These are phyloP conservation scores for Papiliotrema laurentii DNA, from an alignment of 1,284 basidiomycete genomes.

Conservation along the genomic window DNA sequence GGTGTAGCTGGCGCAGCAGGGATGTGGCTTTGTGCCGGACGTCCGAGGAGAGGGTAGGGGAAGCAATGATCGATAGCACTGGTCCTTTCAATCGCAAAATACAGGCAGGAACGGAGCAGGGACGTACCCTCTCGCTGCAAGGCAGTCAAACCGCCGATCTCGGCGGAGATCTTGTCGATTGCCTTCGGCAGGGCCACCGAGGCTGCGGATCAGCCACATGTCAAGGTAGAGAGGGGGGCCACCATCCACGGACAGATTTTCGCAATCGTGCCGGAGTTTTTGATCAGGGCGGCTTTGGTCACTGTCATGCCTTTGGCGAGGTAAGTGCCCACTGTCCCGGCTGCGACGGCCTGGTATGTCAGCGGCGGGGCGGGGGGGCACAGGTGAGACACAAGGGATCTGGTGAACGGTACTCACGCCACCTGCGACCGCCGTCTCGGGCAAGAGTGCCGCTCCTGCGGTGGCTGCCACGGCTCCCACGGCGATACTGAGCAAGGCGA, in stretches of 20 bases:
- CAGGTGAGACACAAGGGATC: background rate
- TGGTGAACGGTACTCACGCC: conserved; percentile 15
- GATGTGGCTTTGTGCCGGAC: conserved; percentile 29
- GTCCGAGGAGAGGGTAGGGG: conserved; percentile 35
- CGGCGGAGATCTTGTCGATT: conserved; percentile 29
- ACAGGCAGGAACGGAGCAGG: background rate
- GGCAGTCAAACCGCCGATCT: conserved; percentile 32
- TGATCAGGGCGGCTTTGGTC: conserved; percentile 31
- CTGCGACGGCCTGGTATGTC: conserved; percentile 13
- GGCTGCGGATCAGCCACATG: conserved; percentile 12
- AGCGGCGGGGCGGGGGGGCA: no score
- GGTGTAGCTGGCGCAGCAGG: conserved; percentile 23
- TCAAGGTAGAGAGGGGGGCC: background rate
- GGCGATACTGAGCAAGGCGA: conserved; percentile 34
- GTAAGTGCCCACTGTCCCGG: conserved; percentile 15
- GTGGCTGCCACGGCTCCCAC: conserved; percentile 36
- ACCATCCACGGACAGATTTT: conserved; percentile 36
- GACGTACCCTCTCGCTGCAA: conserved; percentile 36
- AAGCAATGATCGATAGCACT: conserved; percentile 33
- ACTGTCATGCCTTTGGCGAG: conserved; percentile 28
- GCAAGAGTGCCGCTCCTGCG: conserved; percentile 37
- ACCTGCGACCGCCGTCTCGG: conserved; percentile 22
- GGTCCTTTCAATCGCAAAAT: background rate
- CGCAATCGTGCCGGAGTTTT: conserved; percentile 29
- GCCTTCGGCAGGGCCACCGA: conserved; percentile 35